phyloP scores from a whole-genome alignment of 805 yeast genomes.

The Wickerhamomyces kurtzmanii region DNA sequence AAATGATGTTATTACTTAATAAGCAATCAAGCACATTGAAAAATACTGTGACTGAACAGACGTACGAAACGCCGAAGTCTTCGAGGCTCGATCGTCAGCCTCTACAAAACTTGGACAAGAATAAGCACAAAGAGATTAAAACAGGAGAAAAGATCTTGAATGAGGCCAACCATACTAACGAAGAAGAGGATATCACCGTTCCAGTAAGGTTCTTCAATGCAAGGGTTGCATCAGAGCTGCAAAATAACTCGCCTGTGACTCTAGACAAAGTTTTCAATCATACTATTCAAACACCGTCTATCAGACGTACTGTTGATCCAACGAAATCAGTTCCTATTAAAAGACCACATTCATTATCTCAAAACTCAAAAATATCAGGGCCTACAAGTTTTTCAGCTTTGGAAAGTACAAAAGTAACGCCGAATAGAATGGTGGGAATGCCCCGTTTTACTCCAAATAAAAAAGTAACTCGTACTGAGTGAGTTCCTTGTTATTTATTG shows the following conservation, averaged over 20 bases:
- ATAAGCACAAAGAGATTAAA: background rate
- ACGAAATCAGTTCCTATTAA: conserved; percentile 56
- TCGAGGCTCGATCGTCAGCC: conserved; percentile 8
- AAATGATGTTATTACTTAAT: conserved; percentile 5
- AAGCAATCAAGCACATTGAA: too few species aligned
- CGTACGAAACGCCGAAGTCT: background rate
- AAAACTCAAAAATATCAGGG: too few species aligned
- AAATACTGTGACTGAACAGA: too few species aligned
- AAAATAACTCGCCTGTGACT: conserved; percentile 28
- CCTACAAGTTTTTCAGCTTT: too few species aligned
- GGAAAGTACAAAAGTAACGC: too few species aligned
- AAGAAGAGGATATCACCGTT: conserved; percentile 1
- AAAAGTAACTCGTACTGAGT: too few species aligned
- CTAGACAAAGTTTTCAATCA: conserved; percentile 41
- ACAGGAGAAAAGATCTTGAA: too few species aligned
- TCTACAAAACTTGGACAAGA: conserved; percentile 7
- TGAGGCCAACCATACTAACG: conserved; percentile 1
- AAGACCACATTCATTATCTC: too few species aligned
- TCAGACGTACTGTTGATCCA: conserved; percentile 56
- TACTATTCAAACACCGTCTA: conserved; percentile 45
- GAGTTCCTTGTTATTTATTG: too few species aligned
- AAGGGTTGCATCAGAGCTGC: conserved; percentile 48
- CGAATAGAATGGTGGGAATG: too few species aligned
- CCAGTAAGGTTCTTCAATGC: conserved; percentile 50
- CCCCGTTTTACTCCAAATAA: too few species aligned